A percentile compares a stretch with the other conserved stretches of the same genome.
These are phyloP conservation scores for Curvularia sp. DNA, from an alignment of 2,329 filamentous ascomycete species.

Conservation along the genomic window DNA sequence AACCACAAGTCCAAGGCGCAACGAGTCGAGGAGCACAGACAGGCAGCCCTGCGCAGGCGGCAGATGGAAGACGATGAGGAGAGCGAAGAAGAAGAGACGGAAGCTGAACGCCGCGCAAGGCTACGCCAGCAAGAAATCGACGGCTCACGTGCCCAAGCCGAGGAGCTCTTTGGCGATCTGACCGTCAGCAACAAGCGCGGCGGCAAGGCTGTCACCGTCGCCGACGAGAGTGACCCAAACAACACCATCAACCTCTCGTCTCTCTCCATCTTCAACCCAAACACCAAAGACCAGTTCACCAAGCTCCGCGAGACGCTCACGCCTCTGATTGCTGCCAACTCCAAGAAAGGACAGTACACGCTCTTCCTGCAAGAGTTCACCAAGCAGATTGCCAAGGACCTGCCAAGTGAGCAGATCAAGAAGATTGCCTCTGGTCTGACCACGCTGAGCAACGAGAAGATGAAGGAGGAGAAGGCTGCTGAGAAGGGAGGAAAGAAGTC, in stretches of 20 bases:
- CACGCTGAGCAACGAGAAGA: slow-evolving; percentile 94
- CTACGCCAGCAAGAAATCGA: slow-evolving; percentile 84
- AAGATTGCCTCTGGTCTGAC: slow-evolving; percentile 89
- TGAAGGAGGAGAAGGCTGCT: slow-evolving; percentile 95
- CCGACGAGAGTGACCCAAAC: slow-evolving; percentile 75
- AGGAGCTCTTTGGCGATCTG: slow-evolving; percentile 85
- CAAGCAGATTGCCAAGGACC: slow-evolving; percentile 84
- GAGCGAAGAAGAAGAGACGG: slow-evolving; percentile 74
- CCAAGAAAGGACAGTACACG: slow-evolving; percentile 88
- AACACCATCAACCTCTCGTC: slow-evolving; percentile 81
- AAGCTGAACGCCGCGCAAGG: slow-evolving; percentile 75
- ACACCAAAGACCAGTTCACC: slow-evolving; percentile 85
- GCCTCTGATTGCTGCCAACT: slow-evolving; percentile 75
- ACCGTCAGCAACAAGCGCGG: slow-evolving; percentile 74
- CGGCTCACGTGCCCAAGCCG: slow-evolving; percentile 84
- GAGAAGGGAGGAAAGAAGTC: slow-evolving; percentile 96
- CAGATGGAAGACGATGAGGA: slow-evolving; percentile 64
- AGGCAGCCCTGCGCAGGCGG: slow-evolving; percentile 64
- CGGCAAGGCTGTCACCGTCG: slow-evolving; percentile 70
- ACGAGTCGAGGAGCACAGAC: slow-evolving; percentile 80
- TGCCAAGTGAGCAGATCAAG: slow-evolving; percentile 94
- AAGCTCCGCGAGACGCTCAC: slow-evolving; percentile 78
- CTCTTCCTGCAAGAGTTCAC: slow-evolving; percentile 90
- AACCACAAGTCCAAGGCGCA: slow-evolving; percentile 89
- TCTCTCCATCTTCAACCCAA: slow-evolving; percentile 86